Conservation (phyloP, 1,139 yeast genomes). For the Pichia terricola region DNA sequence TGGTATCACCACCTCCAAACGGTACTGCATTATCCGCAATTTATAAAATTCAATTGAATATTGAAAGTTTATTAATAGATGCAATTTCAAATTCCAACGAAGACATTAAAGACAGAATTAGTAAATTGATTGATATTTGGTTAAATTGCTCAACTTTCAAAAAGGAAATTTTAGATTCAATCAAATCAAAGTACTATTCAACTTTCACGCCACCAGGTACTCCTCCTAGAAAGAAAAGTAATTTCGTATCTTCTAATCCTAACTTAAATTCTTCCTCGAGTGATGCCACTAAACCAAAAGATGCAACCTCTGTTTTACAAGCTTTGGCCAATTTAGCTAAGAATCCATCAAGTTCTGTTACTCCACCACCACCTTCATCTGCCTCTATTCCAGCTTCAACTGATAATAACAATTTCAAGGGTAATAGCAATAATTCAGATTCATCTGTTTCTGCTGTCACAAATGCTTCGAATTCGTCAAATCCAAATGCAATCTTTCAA, state of each 20-base stretch:
- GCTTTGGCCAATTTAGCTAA: slow-evolving; percentile 50
- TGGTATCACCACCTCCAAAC: slow-evolving; percentile 37
- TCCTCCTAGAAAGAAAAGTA: slow-evolving; percentile 30
- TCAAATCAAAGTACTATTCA: slow-evolving; percentile 52
- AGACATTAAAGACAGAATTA: slow-evolving; percentile 58
- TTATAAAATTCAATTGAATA: slow-evolving; percentile 46
- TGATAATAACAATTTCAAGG: slow-evolving; percentile 8
- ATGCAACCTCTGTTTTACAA: slow-evolving; percentile 52
- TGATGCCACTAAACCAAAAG: slow-evolving; percentile 21
- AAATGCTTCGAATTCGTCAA: slow-evolving; percentile 25
- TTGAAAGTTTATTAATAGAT: slow-evolving; percentile 50
- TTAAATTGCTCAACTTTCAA: slow-evolving; percentile 74
- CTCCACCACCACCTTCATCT: slow-evolving; percentile 19
- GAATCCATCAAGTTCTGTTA: slow-evolving; percentile 10
- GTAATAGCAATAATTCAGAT: not conserved
- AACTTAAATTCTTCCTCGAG: slow-evolving; percentile 9
- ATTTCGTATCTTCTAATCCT: not conserved
- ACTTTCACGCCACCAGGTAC: slow-evolving; percentile 47
- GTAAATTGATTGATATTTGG: slow-evolving; percentile 89
- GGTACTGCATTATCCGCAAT: slow-evolving; percentile 76
- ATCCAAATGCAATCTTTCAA: slow-evolving; percentile 37
- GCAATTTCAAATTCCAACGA: slow-evolving; percentile 44
- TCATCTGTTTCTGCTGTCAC: slow-evolving; percentile 12
- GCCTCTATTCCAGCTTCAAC: slow-evolving; percentile 15
- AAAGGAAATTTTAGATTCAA: slow-evolving; percentile 41